Evolutionary conservation across 371 early-diverging fungal species (phyloP).

Genomic region (Mucor lusitanicus): DNA sequence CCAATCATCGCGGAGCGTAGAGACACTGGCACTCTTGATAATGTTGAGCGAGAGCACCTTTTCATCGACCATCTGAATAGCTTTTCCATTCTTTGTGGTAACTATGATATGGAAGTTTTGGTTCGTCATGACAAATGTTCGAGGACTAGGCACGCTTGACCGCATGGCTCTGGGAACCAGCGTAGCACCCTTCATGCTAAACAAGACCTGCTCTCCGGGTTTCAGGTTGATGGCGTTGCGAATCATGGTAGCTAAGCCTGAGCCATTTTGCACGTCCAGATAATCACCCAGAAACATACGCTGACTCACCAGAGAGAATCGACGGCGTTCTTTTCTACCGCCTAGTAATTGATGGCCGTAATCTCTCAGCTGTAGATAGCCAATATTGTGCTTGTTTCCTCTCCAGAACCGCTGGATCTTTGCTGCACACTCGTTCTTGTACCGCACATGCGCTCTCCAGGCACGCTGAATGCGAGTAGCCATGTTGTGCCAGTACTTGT

Average conservation of each 20-base stretch:
- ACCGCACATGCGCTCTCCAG: slow-evolving; percentile 80
- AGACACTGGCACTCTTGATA: slow-evolving; percentile 57
- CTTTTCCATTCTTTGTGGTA: slow-evolving; percentile 53
- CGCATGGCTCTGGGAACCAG: slow-evolving; percentile 78
- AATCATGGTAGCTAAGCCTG: slow-evolving; percentile 66
- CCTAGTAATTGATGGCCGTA: slow-evolving; percentile 89
- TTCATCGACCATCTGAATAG: slow-evolving; percentile 53
- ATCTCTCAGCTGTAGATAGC: slow-evolving; percentile 89
- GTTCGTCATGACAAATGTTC: slow-evolving; percentile 70
- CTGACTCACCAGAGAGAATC: slow-evolving; percentile 82
- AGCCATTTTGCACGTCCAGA: slow-evolving; percentile 69
- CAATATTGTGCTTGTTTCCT: slow-evolving; percentile 87
- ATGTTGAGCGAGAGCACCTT: slow-evolving; percentile 49
- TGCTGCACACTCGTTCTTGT: slow-evolving; percentile 72
- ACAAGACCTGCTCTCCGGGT: slow-evolving; percentile 61
- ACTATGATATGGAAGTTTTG: slow-evolving; percentile 58
- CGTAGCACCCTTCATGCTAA: slow-evolving; percentile 66
- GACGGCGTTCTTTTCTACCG: slow-evolving; percentile 87
- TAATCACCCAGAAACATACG: slow-evolving; percentile 94
- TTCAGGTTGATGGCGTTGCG: slow-evolving; percentile 63
- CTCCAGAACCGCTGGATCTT: slow-evolving; percentile 86
- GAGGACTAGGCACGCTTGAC: slow-evolving; percentile 77
- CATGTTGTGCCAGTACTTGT: slow-evolving; percentile 96
- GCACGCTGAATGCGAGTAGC: slow-evolving; percentile 93
- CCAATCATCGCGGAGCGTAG: slow-evolving; percentile 80